These are phyloP conservation scores for Schizosaccharomyces lindneri DNA, from an alignment of 805 yeast species.

Conservation along the genomic window DNA sequence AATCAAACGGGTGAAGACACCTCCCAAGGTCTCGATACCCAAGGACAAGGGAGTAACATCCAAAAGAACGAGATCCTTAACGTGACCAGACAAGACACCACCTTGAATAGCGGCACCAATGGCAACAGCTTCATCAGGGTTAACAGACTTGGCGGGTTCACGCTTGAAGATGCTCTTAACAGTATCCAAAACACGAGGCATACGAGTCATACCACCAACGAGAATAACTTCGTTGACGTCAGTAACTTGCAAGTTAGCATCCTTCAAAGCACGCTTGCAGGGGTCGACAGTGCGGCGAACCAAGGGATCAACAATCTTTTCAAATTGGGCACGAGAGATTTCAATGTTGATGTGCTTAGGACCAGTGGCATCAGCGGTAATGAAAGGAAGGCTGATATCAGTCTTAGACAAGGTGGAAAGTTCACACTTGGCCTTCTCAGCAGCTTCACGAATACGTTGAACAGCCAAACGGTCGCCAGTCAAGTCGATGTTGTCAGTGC, in stretches of 20 bases:
- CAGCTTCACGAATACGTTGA: slow-evolving; percentile 69
- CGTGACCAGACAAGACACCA: slow-evolving; percentile 87
- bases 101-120: slow-evolving; percentile 97
- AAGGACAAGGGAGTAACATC: slow-evolving; percentile 77
- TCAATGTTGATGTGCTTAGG: slow-evolving; percentile 56
- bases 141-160: slow-evolving; percentile 73
- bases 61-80: slow-evolving; percentile 66
- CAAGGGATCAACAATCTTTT: slow-evolving; percentile 39
- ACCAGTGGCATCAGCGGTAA: slow-evolving; percentile 66
- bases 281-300: slow-evolving; percentile 52
- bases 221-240: slow-evolving; percentile 59
- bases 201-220: slow-evolving; percentile 80
- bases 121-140: slow-evolving; percentile 87
- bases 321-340: slow-evolving; percentile 43
- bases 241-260: slow-evolving; percentile 40
- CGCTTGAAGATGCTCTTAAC: slow-evolving; percentile 56
- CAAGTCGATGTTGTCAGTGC: slow-evolving; percentile 44
- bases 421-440: slow-evolving; percentile 76
- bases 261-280: slow-evolving; percentile 59
- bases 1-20: slow-evolving; percentile 80
- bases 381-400: slow-evolving; percentile 58
- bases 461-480: slow-evolving; percentile 46
- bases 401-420: slow-evolving; percentile 50
- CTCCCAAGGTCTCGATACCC: slow-evolving; percentile 96
- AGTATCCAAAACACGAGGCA: slow-evolving; percentile 65